Conservation (phyloP, 805 yeast genomes). For the Hermanozyma aechmeae region DNA sequence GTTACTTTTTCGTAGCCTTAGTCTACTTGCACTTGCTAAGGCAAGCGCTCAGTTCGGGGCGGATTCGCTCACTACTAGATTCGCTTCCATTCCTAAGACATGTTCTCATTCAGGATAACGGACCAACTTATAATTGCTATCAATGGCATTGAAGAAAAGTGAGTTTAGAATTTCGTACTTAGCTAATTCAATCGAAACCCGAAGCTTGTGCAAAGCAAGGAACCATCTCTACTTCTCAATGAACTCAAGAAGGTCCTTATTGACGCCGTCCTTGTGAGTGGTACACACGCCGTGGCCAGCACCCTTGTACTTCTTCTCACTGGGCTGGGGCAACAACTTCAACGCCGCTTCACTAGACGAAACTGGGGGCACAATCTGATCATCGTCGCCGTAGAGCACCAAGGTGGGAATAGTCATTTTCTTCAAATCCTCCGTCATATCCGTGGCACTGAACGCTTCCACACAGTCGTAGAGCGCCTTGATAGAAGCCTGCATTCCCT, state of each 20-base stretch:
- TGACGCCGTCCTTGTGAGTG: conserved; percentile 7
- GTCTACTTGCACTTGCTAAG: too few relatives aligned
- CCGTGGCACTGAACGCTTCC: conserved; percentile 8
- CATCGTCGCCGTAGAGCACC: conserved; percentile 8
- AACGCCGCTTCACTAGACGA: conserved; percentile 8
- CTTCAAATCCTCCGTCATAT: conserved; percentile 7
- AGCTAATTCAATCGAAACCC: too few relatives aligned
- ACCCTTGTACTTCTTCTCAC: conserved; percentile 5
- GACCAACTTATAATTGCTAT: too few relatives aligned
- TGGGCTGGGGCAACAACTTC: conserved; percentile 6
- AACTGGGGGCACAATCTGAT: conserved; percentile 9
- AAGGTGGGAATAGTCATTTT: conserved; percentile 8
- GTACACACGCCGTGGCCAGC: conserved; percentile 10
- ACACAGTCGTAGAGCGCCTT: conserved; percentile 9
- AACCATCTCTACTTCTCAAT: too few relatives aligned
- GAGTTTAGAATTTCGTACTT: too few relatives aligned
- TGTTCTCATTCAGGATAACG: too few relatives aligned
- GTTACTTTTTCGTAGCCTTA: too few relatives aligned
- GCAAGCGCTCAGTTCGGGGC: too few relatives aligned
- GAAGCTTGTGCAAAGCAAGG: too few relatives aligned
- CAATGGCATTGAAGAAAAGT: too few relatives aligned
- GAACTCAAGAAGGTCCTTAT: conserved; percentile 5
- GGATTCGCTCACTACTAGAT: too few relatives aligned
- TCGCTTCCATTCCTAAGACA: too few relatives aligned
- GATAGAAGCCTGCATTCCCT: conserved; percentile 10